Evolutionary conservation across 306 rosid genomes (phyloP).

Genomic region (Lupinus albus): DNA sequence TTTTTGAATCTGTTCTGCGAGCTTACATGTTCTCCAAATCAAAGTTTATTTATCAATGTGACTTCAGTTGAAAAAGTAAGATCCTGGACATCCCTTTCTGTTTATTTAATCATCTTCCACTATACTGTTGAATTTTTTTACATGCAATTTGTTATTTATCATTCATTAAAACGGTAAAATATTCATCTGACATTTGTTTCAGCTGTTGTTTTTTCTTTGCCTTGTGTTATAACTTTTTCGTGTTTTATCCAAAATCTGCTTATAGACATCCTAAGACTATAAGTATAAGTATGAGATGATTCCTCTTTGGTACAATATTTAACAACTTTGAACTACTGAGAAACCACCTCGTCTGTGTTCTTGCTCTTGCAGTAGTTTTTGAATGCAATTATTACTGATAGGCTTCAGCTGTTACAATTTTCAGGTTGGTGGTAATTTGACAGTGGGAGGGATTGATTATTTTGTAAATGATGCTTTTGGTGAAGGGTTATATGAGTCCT

Average conservation of each 20-base stretch:
- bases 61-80: constrained; percentile 76
- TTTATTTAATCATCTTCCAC: constrained; percentile 25
- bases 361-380: constrained; percentile 19
- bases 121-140: constrained; percentile 12
- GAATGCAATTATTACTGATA: constrained; percentile 32
- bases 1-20: constrained; percentile 95
- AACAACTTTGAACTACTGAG: constrained; percentile 14
- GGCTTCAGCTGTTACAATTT: constrained; percentile 40
- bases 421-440: constrained; percentile 75
- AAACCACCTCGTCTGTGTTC: constrained; percentile 3
- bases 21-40: constrained; percentile 96
- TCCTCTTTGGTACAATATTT: constrained; percentile 24
- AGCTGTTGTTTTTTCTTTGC: neutral
- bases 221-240: neutral
- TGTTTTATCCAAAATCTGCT: constrained; percentile 12
- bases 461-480: constrained; percentile 79
- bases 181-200: constrained; percentile 31
- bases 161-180: constrained; percentile 27
- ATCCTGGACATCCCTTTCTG: constrained; percentile 10
- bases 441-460: constrained; percentile 86
- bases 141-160: constrained; percentile 19
- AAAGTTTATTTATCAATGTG: constrained; percentile 95
- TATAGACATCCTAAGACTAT: constrained; percentile 7
- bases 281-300: neutral
- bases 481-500: constrained; percentile 86